Conservation (phyloP, 352 stramenopile species). For the Aphanomyces stellatus region DNA sequence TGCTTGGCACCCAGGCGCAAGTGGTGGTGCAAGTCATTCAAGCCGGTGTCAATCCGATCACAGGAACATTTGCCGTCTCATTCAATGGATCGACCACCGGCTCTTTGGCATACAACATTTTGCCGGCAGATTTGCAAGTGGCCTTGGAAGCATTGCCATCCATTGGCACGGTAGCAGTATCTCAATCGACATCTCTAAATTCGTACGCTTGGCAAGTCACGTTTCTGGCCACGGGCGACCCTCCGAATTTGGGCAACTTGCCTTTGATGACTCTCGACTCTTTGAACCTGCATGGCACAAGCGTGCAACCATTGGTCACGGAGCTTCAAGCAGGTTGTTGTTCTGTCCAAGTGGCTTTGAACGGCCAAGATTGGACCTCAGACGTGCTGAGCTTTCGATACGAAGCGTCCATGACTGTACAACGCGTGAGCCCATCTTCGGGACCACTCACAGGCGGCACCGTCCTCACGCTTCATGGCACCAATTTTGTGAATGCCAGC, state of each 20-base stretch:
- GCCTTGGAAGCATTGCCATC: conserved; percentile 7
- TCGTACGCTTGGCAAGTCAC: background rate
- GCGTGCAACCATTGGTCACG: background rate
- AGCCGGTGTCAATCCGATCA: background rate
- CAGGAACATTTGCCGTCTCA: background rate
- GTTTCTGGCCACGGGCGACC: background rate
- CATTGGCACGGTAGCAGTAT: background rate
- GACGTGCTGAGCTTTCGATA: conserved; percentile 25
- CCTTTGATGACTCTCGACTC: conserved; percentile 23
- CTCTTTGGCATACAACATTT: background rate
- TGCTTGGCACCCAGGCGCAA: background rate
- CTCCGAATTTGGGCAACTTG: conserved; percentile 24
- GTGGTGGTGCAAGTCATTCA: background rate
- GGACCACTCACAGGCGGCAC: conserved; percentile 29
- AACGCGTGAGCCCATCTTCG: conserved; percentile 18
- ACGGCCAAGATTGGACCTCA: conserved; percentile 24
- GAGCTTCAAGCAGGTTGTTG: conserved; percentile 7
- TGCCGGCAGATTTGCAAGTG: background rate
- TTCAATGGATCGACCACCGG: background rate
- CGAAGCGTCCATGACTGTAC: conserved; percentile 23
- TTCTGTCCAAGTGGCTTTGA: conserved; percentile 24
- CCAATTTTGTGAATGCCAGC: conserved; percentile 13
- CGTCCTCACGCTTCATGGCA: conserved; percentile 21
- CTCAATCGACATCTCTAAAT: background rate
- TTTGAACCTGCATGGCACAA: conserved; percentile 22